Percentiles rank a stretch among this genome's conserved stretches.
Evolutionary conservation across 306 rosid genomes (phyloP).

Genomic region (Quercus agrifolia): DNA sequence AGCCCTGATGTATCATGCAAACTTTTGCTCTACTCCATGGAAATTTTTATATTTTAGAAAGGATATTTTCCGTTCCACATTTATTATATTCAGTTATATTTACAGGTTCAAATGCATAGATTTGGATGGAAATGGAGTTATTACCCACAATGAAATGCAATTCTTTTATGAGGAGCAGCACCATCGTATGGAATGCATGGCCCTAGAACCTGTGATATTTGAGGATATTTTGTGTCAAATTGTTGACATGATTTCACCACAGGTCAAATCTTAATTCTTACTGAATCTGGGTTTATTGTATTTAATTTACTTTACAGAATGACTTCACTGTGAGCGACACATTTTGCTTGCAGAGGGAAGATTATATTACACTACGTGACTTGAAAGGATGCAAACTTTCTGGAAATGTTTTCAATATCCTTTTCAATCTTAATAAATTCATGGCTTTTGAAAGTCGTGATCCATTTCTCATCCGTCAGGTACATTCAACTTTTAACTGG

Average conservation of each 20-base stretch:
- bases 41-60: not conserved
- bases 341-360: slow-evolving; percentile 65
- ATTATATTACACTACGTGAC: slow-evolving; percentile 71
- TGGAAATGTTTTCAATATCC: slow-evolving; percentile 91
- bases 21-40: not conserved
- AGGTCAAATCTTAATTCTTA: slow-evolving; percentile 47
- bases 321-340: slow-evolving; percentile 9
- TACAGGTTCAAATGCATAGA: slow-evolving; percentile 97
- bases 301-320: slow-evolving; percentile 15
- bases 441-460: slow-evolving; percentile 99
- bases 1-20: not conserved
- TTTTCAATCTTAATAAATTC: slow-evolving; percentile 97
- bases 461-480: slow-evolving; percentile 99
- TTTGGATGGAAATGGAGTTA: slow-evolving; percentile 90
- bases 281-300: slow-evolving; percentile 12
- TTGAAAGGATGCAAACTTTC: slow-evolving; percentile 94
- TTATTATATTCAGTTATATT: slow-evolving; percentile 27
- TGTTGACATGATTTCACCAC: slow-evolving; percentile 91
- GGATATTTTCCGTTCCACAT: not conserved
- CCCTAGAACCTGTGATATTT: slow-evolving; percentile 97
- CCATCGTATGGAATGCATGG: slow-evolving; percentile 99
- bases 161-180: slow-evolving; percentile 98
- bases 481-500: slow-evolving; percentile 23
- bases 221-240: slow-evolving; percentile 98
- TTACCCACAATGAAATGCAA: slow-evolving; percentile 89